Conservation (phyloP, 2,329 filamentous ascomycete species). For the Didymella exigua region DNA sequence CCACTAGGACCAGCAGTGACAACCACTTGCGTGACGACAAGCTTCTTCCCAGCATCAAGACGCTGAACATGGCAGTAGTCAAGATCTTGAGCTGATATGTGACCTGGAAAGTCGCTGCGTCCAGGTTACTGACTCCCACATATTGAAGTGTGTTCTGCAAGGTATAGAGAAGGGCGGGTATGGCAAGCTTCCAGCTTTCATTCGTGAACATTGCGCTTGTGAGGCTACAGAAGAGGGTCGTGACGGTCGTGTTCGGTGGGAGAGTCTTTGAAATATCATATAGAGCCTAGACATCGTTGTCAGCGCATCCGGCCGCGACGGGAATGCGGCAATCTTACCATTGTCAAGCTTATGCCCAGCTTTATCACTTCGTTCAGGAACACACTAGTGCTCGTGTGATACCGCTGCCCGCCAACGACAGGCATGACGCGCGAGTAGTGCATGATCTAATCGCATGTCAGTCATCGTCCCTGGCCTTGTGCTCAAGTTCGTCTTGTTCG, state of each 20-base stretch:
- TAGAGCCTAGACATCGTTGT: constrained; percentile 58
- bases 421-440: constrained; percentile 97
- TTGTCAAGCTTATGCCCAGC: constrained; percentile 80
- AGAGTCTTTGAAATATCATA: constrained; percentile 82
- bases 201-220: constrained; percentile 81
- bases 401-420: constrained; percentile 79
- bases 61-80: constrained; percentile 85
- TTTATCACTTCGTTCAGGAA: constrained; percentile 94
- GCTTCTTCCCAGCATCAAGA: constrained; percentile 73
- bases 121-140: constrained; percentile 85
- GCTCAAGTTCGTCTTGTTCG: neutral
- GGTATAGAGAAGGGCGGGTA: constrained; percentile 87
- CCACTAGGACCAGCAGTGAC: constrained; percentile 76
- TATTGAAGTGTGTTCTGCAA: constrained; percentile 95
- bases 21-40: constrained; percentile 79
- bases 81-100: constrained; percentile 95
- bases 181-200: constrained; percentile 92
- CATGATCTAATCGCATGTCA: constrained; percentile 67
- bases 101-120: constrained; percentile 91
- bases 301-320: neutral
- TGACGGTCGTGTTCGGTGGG: constrained; percentile 78
- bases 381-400: constrained; percentile 91
- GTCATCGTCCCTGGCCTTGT: constrained; percentile 1
- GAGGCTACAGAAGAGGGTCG: constrained; percentile 79
- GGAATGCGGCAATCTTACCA: constrained; percentile 48